phyloP scores from a whole-genome alignment of 1,284 basidiomycete species.

The Sporisorium exsertum region DNA sequence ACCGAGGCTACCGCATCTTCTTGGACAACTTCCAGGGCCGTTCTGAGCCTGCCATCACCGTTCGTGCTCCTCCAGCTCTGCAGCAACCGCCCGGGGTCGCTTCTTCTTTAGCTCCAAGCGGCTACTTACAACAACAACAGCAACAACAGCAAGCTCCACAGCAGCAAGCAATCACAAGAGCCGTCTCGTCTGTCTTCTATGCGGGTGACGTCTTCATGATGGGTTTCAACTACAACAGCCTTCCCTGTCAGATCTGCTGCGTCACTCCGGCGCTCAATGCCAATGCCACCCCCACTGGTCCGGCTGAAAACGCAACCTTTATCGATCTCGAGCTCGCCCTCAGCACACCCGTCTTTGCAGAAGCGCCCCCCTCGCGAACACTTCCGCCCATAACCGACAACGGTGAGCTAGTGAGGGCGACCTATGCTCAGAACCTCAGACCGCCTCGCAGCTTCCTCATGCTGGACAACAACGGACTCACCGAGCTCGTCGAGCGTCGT shows the following conservation, averaged over 20 bases:
- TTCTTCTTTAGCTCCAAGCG: slow-evolving; percentile 7
- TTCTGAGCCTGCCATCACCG: slow-evolving; percentile 49
- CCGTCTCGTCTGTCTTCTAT: slow-evolving; percentile 49
- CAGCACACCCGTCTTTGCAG: slow-evolving; percentile 57
- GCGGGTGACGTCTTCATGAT: slow-evolving; percentile 53
- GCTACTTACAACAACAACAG: slow-evolving; percentile 29
- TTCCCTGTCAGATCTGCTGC: slow-evolving; percentile 48
- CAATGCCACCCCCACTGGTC: slow-evolving; percentile 34
- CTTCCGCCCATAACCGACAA: slow-evolving; percentile 39
- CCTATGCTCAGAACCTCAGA: slow-evolving; percentile 82
- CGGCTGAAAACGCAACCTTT: slow-evolving; percentile 49
- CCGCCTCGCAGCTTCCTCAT: slow-evolving; percentile 83
- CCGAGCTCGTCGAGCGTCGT: slow-evolving; percentile 83
- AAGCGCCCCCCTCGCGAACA: slow-evolving; percentile 29
- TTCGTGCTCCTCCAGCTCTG: slow-evolving; percentile 44
- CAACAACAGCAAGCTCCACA: slow-evolving; percentile 3
- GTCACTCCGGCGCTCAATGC: slow-evolving; percentile 44
- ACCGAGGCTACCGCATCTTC: slow-evolving; percentile 66
- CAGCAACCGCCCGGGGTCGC: slow-evolving; percentile 48
- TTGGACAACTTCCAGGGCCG: slow-evolving; percentile 63
- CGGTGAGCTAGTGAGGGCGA: slow-evolving; percentile 75
- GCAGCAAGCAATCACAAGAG: slow-evolving; percentile 36
- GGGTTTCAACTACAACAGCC: slow-evolving; percentile 54
- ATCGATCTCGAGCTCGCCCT: slow-evolving; percentile 50
- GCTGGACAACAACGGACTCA: slow-evolving; percentile 84